phyloP scores from a whole-genome alignment of 169 alveolate genomes.

The Cryptosporidium viatorum region DNA sequence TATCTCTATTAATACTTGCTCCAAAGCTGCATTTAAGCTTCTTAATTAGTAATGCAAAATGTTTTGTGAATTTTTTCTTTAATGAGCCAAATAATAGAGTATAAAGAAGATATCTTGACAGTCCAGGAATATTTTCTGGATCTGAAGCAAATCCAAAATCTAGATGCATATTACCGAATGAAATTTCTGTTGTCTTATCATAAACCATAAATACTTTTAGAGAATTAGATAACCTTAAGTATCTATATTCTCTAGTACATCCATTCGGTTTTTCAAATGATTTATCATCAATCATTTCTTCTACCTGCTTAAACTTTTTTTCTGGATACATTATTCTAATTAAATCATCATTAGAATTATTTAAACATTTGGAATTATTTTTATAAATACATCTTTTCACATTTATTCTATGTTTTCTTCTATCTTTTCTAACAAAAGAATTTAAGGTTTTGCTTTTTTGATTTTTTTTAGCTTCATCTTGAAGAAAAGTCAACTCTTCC shows the following conservation, averaged over 20 bases:
- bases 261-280: conserved; percentile 37
- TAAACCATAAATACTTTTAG: conserved; percentile 39
- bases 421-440: background rate
- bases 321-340: background rate
- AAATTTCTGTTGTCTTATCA: conserved; percentile 7
- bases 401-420: background rate
- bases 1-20: conserved; percentile 10
- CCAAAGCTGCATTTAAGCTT: background rate
- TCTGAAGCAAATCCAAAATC: conserved; percentile 35
- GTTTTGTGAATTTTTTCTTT: background rate
- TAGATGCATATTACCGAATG: conserved; percentile 10
- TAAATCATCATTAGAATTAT: background rate
- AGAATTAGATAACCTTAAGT: conserved; percentile 10
- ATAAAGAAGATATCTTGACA: conserved; percentile 45
- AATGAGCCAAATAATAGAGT: conserved; percentile 9
- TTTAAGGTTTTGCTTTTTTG: background rate
- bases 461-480: background rate
- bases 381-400: background rate
- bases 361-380: background rate
- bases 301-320: background rate
- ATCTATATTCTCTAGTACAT: conserved; percentile 31
- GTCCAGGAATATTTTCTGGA: conserved; percentile 38
- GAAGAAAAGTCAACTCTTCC: background rate
- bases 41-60: background rate
- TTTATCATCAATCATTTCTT: conserved; percentile 25